Evolutionary conservation across 768 basidiomycete genomes (phyloP), one percentile per base, ranked within the genome.

Genomic region (Asterophora lycoperdoides): DNA sequence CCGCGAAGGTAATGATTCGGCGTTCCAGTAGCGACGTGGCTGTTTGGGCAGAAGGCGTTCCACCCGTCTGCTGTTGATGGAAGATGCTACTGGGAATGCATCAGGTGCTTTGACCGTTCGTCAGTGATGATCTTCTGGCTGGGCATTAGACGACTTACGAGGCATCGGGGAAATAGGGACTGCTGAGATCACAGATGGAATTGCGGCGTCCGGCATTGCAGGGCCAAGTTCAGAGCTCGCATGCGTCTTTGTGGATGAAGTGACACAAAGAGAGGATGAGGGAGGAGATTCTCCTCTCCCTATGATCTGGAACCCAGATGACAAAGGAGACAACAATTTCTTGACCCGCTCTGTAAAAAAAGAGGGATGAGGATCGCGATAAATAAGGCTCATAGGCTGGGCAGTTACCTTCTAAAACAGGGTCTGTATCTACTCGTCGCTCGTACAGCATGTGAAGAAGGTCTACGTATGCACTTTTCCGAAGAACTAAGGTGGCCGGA

Each of bases 401-500:
- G 45, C 32, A 52, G 48, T 60, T 66, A 73, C 71, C 69, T 64
- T 66, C 63, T 13, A 68, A 52, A 36, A 59, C 39, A 5, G 56
- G 48, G 57, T 69, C 67, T 43, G 70, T 49, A 41, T 63, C 53
- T 42, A 62, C 34, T 28, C 66, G 59, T 26, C 69, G 72, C 41
- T 64, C 61, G 52, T 71, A 64, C 10, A 77, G 58, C 54, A 73
- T 62, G 35, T 67, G 64, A 35, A 82, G 65, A 47, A 80, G 62
- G 52, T 69, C 70, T 59, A 78, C 69, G 63, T 81, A 82, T 13
- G 69, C 70, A 33, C 63, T 58, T 64, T 79, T 81, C 64, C 72
- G 68, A 9, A 65, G 67, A 34, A 64, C 55, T 20, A 72, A 59
- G 45, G 62, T 56, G 23, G 67, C 54, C 17, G 73, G 62, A 57